Evolutionary conservation across 169 alveolate genomes (phyloP).

Genomic region (Eimeria maxima): DNA sequence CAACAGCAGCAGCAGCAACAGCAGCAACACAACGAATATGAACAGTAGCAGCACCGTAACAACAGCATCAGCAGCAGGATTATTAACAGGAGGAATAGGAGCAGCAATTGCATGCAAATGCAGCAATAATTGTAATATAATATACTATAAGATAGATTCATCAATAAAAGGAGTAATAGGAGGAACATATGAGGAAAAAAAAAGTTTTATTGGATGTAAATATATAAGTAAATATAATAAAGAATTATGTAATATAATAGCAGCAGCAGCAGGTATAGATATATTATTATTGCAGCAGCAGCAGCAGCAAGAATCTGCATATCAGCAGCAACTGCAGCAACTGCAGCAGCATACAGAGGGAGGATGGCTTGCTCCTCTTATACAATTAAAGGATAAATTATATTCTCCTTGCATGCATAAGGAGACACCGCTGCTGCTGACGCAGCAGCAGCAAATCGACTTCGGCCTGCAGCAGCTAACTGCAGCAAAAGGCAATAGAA

Average conservation of each 20-base stretch:
- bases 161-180: background rate
- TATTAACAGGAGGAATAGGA: too few relatives aligned
- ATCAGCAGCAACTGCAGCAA: conserved; percentile 56
- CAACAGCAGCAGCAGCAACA: too few relatives aligned
- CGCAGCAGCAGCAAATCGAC: background rate
- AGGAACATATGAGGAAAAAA: conserved; percentile 5
- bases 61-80: too few relatives aligned
- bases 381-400: background rate
- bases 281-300: background rate
- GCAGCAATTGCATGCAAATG: too few relatives aligned
- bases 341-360: background rate
- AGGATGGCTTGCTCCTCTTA: background rate
- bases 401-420: background rate
- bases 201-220: background rate
- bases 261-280: background rate
- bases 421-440: background rate
- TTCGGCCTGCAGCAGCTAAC: conserved; percentile 73
- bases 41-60: too few relatives aligned
- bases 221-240: background rate
- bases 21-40: too few relatives aligned
- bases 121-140: background rate
- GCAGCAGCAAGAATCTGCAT: conserved; percentile 38
- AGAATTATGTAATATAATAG: background rate
- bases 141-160: conserved; percentile 16
- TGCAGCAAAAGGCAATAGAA: conserved; percentile 44